Percentiles rank a stretch among this genome's conserved stretches.
These are phyloP conservation scores for Suillus decipiens DNA, from an alignment of 768 basidiomycete species.

Conservation along the genomic window DNA sequence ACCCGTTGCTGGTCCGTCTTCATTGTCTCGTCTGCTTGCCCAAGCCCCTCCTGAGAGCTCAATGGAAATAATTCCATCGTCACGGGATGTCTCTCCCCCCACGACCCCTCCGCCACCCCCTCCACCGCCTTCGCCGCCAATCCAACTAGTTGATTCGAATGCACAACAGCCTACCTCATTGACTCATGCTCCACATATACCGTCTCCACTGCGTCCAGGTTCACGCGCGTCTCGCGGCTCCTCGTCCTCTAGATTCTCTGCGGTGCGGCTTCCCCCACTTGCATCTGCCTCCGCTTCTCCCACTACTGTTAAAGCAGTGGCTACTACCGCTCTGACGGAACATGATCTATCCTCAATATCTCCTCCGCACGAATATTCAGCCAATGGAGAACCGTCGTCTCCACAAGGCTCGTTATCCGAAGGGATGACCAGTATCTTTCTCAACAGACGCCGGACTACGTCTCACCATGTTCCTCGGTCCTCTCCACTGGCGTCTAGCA, in stretches of 20 bases:
- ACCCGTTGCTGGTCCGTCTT: conserved; percentile 72
- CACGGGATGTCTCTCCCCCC: conserved; percentile 34
- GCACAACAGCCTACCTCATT: conserved; percentile 35
- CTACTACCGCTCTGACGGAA: conserved; percentile 70
- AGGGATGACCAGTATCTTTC: conserved; percentile 50
- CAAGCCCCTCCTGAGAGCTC: conserved; percentile 53
- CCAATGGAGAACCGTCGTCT: conserved; percentile 49
- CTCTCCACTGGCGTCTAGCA: conserved; percentile 43
- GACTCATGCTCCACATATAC: conserved; percentile 34
- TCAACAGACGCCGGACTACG: conserved; percentile 54
- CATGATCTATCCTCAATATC: conserved; percentile 49
- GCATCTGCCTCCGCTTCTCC: conserved; percentile 47
- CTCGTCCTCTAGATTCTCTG: conserved; percentile 67
- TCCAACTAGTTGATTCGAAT: conserved; percentile 10
- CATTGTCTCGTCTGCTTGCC: conserved; percentile 75
- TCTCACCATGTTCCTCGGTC: conserved; percentile 59
- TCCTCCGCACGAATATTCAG: conserved; percentile 30
- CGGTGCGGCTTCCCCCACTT: conserved; percentile 60
- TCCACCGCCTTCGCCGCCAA: conserved; percentile 35
- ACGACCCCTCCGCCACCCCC: conserved; percentile 40
- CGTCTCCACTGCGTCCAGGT: conserved; percentile 68
- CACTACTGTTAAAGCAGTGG: conserved; percentile 53
- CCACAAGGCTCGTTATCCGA: conserved; percentile 65
- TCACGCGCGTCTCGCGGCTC: conserved; percentile 74
- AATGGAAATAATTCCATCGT: conserved; percentile 30